A percentile compares a stretch with the other conserved stretches of the same genome.
phyloP scores from a whole-genome alignment of 1,284 basidiomycete species.

The Cronartium ribicola region DNA sequence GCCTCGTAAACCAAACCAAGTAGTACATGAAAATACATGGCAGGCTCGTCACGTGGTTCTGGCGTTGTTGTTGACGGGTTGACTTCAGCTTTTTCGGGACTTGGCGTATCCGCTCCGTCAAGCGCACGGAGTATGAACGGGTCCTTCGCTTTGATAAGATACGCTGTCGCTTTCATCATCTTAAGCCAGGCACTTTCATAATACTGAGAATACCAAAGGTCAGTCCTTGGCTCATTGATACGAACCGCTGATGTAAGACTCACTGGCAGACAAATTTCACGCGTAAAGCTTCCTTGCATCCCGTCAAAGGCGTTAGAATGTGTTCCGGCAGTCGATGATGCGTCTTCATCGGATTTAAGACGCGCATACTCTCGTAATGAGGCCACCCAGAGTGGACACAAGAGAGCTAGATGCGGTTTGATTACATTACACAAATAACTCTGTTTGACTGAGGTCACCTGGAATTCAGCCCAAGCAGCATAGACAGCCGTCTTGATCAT shows the following conservation, averaged over 20 bases:
- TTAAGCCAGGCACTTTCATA: conserved; percentile 77
- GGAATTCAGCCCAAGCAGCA: conserved; percentile 91
- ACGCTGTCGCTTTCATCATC: conserved; percentile 80
- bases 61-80: neutral
- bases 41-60: conserved; percentile 59
- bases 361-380: conserved; percentile 64
- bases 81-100: conserved; percentile 47
- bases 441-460: conserved; percentile 71
- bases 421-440: conserved; percentile 76
- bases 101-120: conserved; percentile 63
- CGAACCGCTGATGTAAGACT: neutral
- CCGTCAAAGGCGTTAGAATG: conserved; percentile 60
- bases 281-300: conserved; percentile 77
- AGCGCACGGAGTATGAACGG: conserved; percentile 70
- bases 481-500: conserved; percentile 92
- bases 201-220: conserved; percentile 56
- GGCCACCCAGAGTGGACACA: conserved; percentile 83
- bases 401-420: conserved; percentile 68
- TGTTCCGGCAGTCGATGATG: conserved; percentile 57
- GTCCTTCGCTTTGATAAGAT: conserved; percentile 69
- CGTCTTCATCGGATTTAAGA: conserved; percentile 64
- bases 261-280: conserved; percentile 75
- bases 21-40: conserved; percentile 76
- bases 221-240: neutral
- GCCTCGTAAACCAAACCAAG: conserved; percentile 92